Evolutionary conservation across 2,329 filamentous ascomycete species (phyloP), one percentile per base, ranked within the genome.

Genomic region (Emericellopsis cladophorae): DNA sequence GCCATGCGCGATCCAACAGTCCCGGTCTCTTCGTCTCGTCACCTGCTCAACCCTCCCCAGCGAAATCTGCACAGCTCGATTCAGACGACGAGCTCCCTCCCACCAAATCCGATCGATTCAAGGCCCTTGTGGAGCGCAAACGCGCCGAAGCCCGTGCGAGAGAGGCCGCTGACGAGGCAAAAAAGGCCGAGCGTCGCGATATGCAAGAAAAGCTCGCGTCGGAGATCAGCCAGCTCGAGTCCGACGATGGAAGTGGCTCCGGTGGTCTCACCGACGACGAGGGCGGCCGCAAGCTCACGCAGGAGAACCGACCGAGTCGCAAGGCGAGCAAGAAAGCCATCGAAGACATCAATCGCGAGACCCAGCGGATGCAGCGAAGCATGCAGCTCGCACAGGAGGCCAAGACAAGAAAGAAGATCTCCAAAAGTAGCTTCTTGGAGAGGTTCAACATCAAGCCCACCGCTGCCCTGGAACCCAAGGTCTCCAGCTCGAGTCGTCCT

Each of bases 291-390:
- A 76, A 68, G 46, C 64, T 92, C 36, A 84, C 82, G 0, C 84
- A 89, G 53, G 66, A 74, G 32, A 68, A 73, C 22, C 77, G 81
- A 4, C 81, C 87, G 5, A 72, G 76, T 9, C 76, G 92, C 11
- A 94, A 92, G 56, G 89, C 92, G 0, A 90, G 89, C 65, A 96
- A 90, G 65, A 95, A 88, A 62, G 92, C 92, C 0, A 58, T 95
- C 34, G 86, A 95, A 55, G 90, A 96, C 50, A 95, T 98, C 82
- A 83, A 84, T 51, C 77, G 87, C 43, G 92, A 98, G 61, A 95
- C 90, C 1, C 92, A 98, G 64, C 79, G 92, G 24, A 76, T 98
- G 64, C 81, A 77, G 49, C 76, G 92, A 48, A 93, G 84, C 54
- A 84, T 95, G 76, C 90, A 96, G 59, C 72, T 98, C 38, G 78